These are phyloP conservation scores for Tricholoma matsutake DNA, from an alignment of 768 basidiomycete species.

Conservation along the genomic window DNA sequence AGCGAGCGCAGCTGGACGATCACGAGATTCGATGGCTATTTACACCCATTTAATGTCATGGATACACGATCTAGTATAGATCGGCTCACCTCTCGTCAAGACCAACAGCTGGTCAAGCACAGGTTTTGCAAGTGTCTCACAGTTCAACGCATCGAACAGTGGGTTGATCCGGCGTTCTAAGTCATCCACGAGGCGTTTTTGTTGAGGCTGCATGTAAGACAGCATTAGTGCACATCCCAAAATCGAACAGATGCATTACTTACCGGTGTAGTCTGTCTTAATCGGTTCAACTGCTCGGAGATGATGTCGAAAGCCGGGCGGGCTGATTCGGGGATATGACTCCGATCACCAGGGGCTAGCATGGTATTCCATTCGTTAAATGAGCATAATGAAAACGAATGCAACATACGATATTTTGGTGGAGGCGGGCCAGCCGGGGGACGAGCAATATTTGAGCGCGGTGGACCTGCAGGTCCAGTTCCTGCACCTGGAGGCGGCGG, in stretches of 20 bases:
- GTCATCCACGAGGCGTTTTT: slow-evolving; percentile 83
- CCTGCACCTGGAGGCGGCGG: slow-evolving; percentile 8
- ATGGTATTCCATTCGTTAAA: slow-evolving; percentile 12
- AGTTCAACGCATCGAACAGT: slow-evolving; percentile 91
- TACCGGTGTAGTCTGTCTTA: slow-evolving; percentile 78
- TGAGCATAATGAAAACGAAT: neutral
- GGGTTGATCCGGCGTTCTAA: slow-evolving; percentile 82
- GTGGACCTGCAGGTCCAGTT: slow-evolving; percentile 14
- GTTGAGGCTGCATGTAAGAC: slow-evolving; percentile 54
- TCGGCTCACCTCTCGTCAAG: slow-evolving; percentile 62
- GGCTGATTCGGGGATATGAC: slow-evolving; percentile 79
- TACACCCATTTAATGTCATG: neutral
- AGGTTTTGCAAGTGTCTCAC: slow-evolving; percentile 68
- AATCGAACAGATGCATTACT: slow-evolving; percentile 25
- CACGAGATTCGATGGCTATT: slow-evolving; percentile 76
- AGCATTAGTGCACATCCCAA: neutral
- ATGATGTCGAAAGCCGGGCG: slow-evolving; percentile 67
- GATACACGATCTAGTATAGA: neutral
- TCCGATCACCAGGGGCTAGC: slow-evolving; percentile 83
- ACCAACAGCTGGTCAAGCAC: slow-evolving; percentile 71
- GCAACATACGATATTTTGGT: slow-evolving; percentile 46
- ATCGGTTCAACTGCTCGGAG: slow-evolving; percentile 53
- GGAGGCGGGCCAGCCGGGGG: slow-evolving; percentile 29
- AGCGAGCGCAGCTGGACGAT: slow-evolving; percentile 73
- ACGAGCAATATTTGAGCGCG: slow-evolving; percentile 21